A percentile compares a stretch with the other conserved stretches of the same genome.
phyloP scores from a whole-genome alignment of 768 basidiomycete genomes.

The Flagelloscypha sp. region DNA sequence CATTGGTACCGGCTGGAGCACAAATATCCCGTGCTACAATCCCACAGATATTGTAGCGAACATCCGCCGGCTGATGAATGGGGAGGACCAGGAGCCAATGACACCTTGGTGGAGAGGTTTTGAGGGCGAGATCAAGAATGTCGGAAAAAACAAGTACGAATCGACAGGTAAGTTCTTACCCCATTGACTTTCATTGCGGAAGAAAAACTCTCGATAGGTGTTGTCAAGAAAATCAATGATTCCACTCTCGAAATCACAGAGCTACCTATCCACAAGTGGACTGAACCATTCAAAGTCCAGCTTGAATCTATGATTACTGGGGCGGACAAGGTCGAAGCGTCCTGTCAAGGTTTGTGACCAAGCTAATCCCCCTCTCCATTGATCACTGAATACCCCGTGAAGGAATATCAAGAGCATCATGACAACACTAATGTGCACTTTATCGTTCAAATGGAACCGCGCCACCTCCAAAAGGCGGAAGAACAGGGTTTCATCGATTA shows the following conservation, averaged over 20 bases:
- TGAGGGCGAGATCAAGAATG: constrained; percentile 75
- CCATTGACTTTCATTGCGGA: too few species aligned
- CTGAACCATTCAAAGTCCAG: constrained; percentile 84
- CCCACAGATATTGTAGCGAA: constrained; percentile 86
- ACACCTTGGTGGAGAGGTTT: constrained; percentile 97
- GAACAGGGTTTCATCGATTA: constrained; percentile 82
- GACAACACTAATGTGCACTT: constrained; percentile 91
- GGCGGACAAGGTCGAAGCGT: constrained; percentile 75
- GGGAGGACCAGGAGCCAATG: constrained; percentile 80
- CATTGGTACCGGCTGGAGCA: constrained; percentile 99
- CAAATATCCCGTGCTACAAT: constrained; percentile 85
- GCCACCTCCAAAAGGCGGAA: constrained; percentile 81
- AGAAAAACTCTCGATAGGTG: too few species aligned
- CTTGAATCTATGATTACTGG: constrained; percentile 78
- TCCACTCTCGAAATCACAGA: constrained; percentile 94
- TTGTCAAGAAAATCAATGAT: constrained; percentile 68
- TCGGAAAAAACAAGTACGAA: constrained; percentile 80
- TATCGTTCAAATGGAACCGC: constrained; percentile 68
- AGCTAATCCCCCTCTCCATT: not conserved
- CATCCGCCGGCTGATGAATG: constrained; percentile 76
- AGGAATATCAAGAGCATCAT: constrained; percentile 98
- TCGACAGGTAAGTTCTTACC: too few species aligned
- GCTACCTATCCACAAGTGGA: constrained; percentile 94
- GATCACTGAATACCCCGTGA: constrained; percentile 3
- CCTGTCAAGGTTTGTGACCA: constrained; percentile 57